Evolutionary conservation across 2,329 filamentous ascomycete genomes (phyloP).

Genomic region (Phyllosticta citribraziliensis): DNA sequence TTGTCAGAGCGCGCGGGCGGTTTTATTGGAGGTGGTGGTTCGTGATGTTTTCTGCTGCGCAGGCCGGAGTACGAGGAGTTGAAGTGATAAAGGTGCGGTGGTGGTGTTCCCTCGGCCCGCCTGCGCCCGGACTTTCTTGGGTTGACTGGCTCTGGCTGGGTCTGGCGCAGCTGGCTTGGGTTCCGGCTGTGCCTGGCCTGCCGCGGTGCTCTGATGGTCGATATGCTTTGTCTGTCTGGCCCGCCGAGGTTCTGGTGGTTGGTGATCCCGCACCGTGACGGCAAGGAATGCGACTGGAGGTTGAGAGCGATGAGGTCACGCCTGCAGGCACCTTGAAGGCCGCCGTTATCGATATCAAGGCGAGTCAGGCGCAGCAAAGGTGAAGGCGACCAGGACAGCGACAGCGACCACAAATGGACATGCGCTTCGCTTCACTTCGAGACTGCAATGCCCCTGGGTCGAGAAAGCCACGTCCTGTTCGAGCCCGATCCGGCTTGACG

Average conservation of each 20-base stretch:
- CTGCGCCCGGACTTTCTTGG: background rate
- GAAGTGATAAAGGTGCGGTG: background rate
- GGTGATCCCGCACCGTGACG: too few species aligned
- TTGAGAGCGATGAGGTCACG: background rate
- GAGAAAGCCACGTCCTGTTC: background rate
- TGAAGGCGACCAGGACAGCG: too few species aligned
- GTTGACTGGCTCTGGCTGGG: background rate
- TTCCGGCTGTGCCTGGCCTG: background rate
- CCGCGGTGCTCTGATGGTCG: background rate
- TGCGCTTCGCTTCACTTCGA: background rate
- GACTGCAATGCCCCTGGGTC: background rate
- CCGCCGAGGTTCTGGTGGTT: background rate
- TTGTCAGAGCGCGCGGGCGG: constrained; percentile 11
- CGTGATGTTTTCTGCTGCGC: constrained; percentile 26
- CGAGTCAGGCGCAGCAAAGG: background rate
- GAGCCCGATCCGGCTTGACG: background rate
- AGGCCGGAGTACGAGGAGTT: constrained; percentile 16
- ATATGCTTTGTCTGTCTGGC: background rate
- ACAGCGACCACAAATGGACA: too few species aligned
- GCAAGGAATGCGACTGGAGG: background rate
- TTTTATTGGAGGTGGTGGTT: constrained; percentile 17
- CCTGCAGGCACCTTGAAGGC: background rate
- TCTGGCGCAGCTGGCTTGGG: background rate
- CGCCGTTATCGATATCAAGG: background rate
- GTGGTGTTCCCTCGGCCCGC: constrained; percentile 8